Evolutionary conservation across 441 rosid genomes (phyloP), one percentile per base, ranked within the genome.

Genomic region (Eutrema salsugineum): DNA sequence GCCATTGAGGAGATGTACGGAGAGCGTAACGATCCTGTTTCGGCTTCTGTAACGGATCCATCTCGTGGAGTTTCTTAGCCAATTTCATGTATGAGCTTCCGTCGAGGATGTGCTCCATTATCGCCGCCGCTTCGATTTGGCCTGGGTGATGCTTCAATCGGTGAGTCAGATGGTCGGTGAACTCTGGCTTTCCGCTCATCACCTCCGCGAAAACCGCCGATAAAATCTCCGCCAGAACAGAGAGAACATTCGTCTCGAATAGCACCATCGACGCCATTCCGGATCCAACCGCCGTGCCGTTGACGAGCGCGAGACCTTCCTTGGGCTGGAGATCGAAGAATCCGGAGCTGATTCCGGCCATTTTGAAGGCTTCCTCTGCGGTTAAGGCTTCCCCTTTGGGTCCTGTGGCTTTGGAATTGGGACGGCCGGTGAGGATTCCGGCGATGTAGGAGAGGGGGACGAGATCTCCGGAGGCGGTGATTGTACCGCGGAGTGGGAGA

Each of bases 161-260:
- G 48, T 81, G 87, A 2, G 82, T 83, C 27, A 83, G 10, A 50
- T 81, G 83, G 55, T 83, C 83, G 14, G 86, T 83, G 48, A 83
- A 81, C 44, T 81, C 87, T 0, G 87, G 81, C 66, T 85, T 87
- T 0, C 91, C 89, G n/a, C 81, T 84, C 91, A 87, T 87, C 35
- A 75, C 89, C 66, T 83, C 91, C 0, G 86, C 85, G 79, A 85
- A 87, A 40, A 87, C 49, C 24, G 87, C 89, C 0, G 91, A 87
- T 1, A 87, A 71, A 56, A 80, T 64, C 72, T 83, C 87, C 0
- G 91, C 79, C n/a, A 80, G 32, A 40, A 83, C 80, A 30, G 85
- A 81, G 62, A 87, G 72, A 14, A 85, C 40, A 33, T 87, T 85
- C 4, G 87, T 78, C 12, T 87, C 89, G 22, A 82, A 87, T 11